Evolutionary conservation across 768 basidiomycete genomes (phyloP), one percentile per base, ranked within the genome.

Genomic region (Phlegmacium glaucopus): DNA sequence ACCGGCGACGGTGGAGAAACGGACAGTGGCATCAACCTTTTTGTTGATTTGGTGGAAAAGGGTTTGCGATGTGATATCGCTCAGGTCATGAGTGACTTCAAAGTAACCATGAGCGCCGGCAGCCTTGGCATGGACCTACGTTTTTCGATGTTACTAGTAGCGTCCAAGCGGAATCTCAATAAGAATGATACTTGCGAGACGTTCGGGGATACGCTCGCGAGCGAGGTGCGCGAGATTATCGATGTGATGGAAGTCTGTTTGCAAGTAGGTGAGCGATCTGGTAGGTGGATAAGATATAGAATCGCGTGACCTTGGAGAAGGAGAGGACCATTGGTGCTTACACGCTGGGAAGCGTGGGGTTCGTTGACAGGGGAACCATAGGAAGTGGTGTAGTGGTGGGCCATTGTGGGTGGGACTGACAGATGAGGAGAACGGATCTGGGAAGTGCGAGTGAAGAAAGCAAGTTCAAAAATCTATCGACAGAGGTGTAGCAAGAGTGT

Each of bases 151-250:
- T 47, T 57, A 54, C 61, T 67, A 59, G 25, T n/a, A 9, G n/a
- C n/a, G n/a, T n/a, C n/a, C 39, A 61, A 9, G 37, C 9, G 34
- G 7, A 5, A 11, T 15, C 40, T 38, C 4, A 6, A 1, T 27
- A 22, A 37, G 29, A 32, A 22, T 16, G 29, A 13, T 11, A 74
- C 81, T 55, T 66, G 85, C 92, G 55, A 90, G 85, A 67, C 92
- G 90, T 76, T 95, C 92, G 11, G 94, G 95, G 60, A 98, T 95
- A 64, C 95, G 87, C 69, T 96, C 94, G 49, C 90, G 85, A 65
- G 91, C 90, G 59, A 94, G 94, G 73, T 95, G 94, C 11, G 90
- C 85, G 52, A 98, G 82, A 41, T 87, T 73, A 69, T 93, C 91
- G 61, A 94, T 85, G 68, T 89, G 83, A 66, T 90, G 85, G 73